Percentiles rank a stretch among this genome's conserved stretches.
phyloP scores from a whole-genome alignment of 2,329 filamentous ascomycete species.

The Curvularia eragrostidis region DNA sequence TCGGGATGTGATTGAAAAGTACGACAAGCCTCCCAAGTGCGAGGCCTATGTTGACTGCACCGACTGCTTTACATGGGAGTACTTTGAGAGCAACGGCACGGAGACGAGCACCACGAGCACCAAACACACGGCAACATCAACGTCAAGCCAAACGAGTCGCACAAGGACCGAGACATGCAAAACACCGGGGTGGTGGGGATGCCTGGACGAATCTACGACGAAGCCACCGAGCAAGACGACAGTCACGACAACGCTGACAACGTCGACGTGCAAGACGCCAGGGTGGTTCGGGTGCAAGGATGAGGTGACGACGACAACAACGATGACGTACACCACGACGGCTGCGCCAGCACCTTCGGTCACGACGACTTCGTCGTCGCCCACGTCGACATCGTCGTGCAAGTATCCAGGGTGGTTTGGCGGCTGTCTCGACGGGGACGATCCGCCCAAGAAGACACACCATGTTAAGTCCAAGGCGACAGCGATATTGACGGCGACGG shows the following conservation, averaged over 20 bases:
- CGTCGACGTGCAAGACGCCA: constrained; percentile 57
- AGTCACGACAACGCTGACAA: constrained; percentile 49
- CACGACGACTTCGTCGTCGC: constrained; percentile 41
- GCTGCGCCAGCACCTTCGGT: constrained; percentile 35
- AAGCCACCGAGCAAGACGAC: constrained; percentile 56
- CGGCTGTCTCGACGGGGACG: constrained; percentile 58
- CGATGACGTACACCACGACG: constrained; percentile 37
- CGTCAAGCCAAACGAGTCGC: constrained; percentile 56
- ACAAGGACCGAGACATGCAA: constrained; percentile 86
- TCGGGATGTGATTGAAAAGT: constrained; percentile 81
- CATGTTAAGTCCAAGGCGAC: constrained; percentile 21
- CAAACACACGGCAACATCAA: constrained; percentile 57
- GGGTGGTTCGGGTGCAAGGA: constrained; percentile 72
- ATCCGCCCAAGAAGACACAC: constrained; percentile 46
- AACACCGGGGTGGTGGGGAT: constrained; percentile 93
- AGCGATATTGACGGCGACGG: constrained; percentile 26
- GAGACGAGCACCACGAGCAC: constrained; percentile 69
- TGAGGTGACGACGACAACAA: constrained; percentile 50
- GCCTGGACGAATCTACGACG: constrained; percentile 69
- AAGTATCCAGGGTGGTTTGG: constrained; percentile 58
- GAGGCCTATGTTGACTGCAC: constrained; percentile 76
- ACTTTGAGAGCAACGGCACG: constrained; percentile 89
- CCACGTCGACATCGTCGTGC: constrained; percentile 51
- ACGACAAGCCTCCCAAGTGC: constrained; percentile 81
- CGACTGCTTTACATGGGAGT: constrained; percentile 94